These are phyloP conservation scores for Cytauxzoon felis DNA, from an alignment of 169 alveolate genomes.

Conservation along the genomic window DNA sequence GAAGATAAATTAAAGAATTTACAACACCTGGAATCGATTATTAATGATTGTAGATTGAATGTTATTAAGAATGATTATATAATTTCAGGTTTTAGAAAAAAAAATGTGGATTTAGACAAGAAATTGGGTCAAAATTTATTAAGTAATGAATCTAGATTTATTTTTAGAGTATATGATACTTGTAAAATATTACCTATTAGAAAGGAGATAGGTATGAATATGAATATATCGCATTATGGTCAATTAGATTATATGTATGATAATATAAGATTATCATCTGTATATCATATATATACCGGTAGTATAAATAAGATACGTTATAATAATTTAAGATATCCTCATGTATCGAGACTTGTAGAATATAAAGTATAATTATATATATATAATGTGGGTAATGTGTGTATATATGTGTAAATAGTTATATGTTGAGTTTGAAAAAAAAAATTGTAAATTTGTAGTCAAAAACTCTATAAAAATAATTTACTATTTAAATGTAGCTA, in stretches of 20 bases:
- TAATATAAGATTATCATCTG: constrained; percentile 32
- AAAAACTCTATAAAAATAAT: no score
- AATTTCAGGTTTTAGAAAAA: no score
- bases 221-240: not conserved
- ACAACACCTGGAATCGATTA: no score
- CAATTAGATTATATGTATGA: constrained; percentile 1
- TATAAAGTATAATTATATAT: not conserved
- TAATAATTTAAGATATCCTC: constrained; percentile 30
- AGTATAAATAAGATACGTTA: not conserved
- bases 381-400: not conserved
- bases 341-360: not conserved
- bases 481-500: no score
- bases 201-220: not conserved
- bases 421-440: no score
- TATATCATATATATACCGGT: constrained; percentile 29
- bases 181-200: not conserved
- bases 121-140: not conserved
- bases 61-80: no score
- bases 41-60: no score
- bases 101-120: not conserved
- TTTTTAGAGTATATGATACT: not conserved
- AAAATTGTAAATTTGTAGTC: no score
- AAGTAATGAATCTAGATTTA: not conserved
- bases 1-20: no score
- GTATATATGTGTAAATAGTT: constrained; percentile 20